A percentile compares a stretch with the other conserved stretches of the same genome.
phyloP scores from a whole-genome alignment of 2,329 filamentous ascomycete genomes.

The Alternaria solani region DNA sequence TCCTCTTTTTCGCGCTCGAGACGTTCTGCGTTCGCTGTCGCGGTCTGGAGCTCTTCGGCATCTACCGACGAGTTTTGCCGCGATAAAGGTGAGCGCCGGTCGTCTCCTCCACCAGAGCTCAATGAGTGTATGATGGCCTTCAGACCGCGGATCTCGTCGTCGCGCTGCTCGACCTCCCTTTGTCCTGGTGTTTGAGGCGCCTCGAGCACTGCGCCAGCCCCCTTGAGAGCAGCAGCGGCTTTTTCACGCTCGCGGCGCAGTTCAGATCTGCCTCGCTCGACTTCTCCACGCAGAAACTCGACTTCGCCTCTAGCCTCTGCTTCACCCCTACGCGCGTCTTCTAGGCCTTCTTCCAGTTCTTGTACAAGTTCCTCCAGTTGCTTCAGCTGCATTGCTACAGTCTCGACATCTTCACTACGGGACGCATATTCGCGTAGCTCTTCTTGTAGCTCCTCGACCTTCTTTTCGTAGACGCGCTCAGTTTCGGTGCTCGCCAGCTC shows the following conservation, averaged over 20 bases:
- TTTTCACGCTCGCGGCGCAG: constrained; percentile 88
- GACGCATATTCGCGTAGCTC: constrained; percentile 86
- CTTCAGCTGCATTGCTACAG: constrained; percentile 88
- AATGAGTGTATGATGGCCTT: constrained; percentile 98
- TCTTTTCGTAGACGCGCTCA: constrained; percentile 92
- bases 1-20: constrained; percentile 83
- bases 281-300: constrained; percentile 92
- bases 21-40: constrained; percentile 69
- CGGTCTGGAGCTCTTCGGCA: constrained; percentile 62
- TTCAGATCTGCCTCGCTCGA: constrained; percentile 89
- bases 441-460: constrained; percentile 83
- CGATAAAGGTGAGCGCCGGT: constrained; percentile 44
- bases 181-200: constrained; percentile 54
- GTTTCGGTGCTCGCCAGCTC: constrained; percentile 97
- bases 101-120: constrained; percentile 71
- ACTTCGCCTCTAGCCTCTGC: constrained; percentile 95
- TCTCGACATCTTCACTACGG: constrained; percentile 86
- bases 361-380: constrained; percentile 96
- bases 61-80: constrained; percentile 39
- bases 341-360: constrained; percentile 93
- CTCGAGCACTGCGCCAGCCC: constrained; percentile 58
- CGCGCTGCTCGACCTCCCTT: constrained; percentile 89
- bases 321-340: constrained; percentile 92
- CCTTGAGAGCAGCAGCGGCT: constrained; percentile 68
- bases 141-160: constrained; percentile 95